Percentiles rank a stretch among this genome's conserved stretches.
These are phyloP conservation scores for Eimeria praecox DNA, from an alignment of 169 alveolate species.

Conservation along the genomic window DNA sequence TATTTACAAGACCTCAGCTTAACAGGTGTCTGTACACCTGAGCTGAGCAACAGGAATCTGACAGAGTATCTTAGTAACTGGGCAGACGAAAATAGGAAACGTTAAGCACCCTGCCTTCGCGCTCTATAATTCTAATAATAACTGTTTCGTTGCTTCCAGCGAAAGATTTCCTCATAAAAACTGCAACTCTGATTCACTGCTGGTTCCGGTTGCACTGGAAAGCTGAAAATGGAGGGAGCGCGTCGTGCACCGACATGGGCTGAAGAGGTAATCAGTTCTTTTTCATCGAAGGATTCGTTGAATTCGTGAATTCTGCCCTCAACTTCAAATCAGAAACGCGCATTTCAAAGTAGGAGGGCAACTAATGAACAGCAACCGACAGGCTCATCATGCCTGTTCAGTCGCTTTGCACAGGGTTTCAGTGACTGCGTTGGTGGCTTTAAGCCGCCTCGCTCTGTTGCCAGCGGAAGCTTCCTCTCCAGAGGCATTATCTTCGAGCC, in stretches of 20 bases:
- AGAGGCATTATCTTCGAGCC: background rate
- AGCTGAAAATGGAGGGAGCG: conserved; percentile 8
- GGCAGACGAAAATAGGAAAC: background rate
- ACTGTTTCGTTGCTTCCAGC: background rate
- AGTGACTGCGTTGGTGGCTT: conserved; percentile 33
- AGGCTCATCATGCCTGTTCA: background rate
- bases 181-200: background rate
- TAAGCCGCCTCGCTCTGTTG: background rate
- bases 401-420: conserved; percentile 61
- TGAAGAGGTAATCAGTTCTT: background rate
- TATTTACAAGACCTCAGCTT: background rate
- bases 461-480: background rate
- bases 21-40: conserved; percentile 48
- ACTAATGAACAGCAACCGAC: background rate
- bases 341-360: conserved; percentile 15
- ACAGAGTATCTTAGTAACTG: background rate
- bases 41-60: background rate
- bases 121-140: background rate
- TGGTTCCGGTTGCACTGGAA: background rate
- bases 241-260: background rate
- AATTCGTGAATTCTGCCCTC: background rate
- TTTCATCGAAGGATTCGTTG: background rate
- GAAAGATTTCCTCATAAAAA: background rate
- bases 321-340: conserved; percentile 3
- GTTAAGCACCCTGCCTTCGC: background rate